Evolutionary conservation across 2,329 filamentous ascomycete genomes (phyloP).

Genomic region (Aspergillus sp.): DNA sequence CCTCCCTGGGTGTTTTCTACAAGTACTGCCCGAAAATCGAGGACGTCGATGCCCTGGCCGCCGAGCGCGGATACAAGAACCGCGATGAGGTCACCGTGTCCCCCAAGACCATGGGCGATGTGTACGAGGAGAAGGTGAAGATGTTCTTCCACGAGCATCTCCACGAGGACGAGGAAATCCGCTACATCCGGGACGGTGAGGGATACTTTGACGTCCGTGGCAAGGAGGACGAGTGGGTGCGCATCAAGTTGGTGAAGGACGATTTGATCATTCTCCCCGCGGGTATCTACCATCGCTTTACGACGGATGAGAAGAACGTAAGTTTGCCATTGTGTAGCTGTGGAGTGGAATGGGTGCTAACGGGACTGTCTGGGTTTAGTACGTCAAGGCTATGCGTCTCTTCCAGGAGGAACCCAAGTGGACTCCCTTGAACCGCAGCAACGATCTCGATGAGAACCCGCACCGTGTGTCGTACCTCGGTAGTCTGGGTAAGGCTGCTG

Average conservation of each 20-base stretch:
- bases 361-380: constrained; percentile 55
- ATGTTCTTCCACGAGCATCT: constrained; percentile 93
- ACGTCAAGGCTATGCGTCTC: constrained; percentile 90
- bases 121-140: constrained; percentile 93
- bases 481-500: constrained; percentile 26
- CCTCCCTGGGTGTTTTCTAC: constrained; percentile 78
- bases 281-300: constrained; percentile 97
- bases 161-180: constrained; percentile 97
- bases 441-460: constrained; percentile 75
- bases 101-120: constrained; percentile 77
- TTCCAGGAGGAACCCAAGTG: constrained; percentile 99
- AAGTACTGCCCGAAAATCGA: constrained; percentile 64
- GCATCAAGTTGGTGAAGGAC: constrained; percentile 78
- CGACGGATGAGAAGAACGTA: constrained; percentile 87
- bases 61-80: constrained; percentile 82
- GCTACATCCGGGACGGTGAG: constrained; percentile 83
- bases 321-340: constrained; percentile 41
- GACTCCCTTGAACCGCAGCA: constrained; percentile 83
- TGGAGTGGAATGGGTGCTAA: neutral
- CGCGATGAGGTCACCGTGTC: constrained; percentile 91
- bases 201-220: constrained; percentile 93
- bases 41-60: constrained; percentile 72
- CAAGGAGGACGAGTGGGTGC: constrained; percentile 81
- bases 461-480: constrained; percentile 77
- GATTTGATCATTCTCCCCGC: constrained; percentile 92